phyloP scores from a whole-genome alignment of 2,329 filamentous ascomycete species.

The Pseudogymnoascus sp. region DNA sequence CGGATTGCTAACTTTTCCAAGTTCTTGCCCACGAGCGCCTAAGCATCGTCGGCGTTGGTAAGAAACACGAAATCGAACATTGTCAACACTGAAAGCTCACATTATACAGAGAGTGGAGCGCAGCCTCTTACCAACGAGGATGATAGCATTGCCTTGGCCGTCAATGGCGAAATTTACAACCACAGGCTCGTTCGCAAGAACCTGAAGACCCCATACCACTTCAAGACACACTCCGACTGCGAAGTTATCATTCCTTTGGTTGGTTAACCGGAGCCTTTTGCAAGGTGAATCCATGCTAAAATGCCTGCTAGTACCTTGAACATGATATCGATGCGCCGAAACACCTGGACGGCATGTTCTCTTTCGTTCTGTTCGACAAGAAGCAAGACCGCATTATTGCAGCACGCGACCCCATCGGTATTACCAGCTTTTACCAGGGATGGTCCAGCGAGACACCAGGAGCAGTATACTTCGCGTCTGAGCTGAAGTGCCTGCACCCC shows the following conservation, averaged over 20 bases:
- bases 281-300: conserved; percentile 12
- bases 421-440: conserved; percentile 96
- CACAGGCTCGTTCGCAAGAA: conserved; percentile 88
- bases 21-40: conserved; percentile 96
- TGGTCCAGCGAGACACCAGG: conserved; percentile 75
- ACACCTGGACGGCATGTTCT: conserved; percentile 98
- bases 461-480: conserved; percentile 90
- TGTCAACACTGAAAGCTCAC: conserved; percentile 5
- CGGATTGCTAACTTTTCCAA: conserved; percentile 31
- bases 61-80: conserved; percentile 27
- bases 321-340: conserved; percentile 88
- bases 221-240: conserved; percentile 98
- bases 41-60: conserved; percentile 94
- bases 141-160: conserved; percentile 77
- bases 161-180: conserved; percentile 99
- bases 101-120: conserved; percentile 72
- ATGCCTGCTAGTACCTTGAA: conserved; percentile 65
- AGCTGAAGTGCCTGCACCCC: conserved; percentile 85
- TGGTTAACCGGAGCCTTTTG: conserved; percentile 30
- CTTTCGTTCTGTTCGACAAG: conserved; percentile 97
- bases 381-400: conserved; percentile 85
- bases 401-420: conserved; percentile 90
- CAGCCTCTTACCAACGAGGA: conserved; percentile 93
- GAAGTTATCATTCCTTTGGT: conserved; percentile 98
- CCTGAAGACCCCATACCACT: conserved; percentile 77